Percentiles rank a stretch among this genome's conserved stretches.
Conservation (phyloP, 345 rosid genomes). For the Viola odorata region DNA sequence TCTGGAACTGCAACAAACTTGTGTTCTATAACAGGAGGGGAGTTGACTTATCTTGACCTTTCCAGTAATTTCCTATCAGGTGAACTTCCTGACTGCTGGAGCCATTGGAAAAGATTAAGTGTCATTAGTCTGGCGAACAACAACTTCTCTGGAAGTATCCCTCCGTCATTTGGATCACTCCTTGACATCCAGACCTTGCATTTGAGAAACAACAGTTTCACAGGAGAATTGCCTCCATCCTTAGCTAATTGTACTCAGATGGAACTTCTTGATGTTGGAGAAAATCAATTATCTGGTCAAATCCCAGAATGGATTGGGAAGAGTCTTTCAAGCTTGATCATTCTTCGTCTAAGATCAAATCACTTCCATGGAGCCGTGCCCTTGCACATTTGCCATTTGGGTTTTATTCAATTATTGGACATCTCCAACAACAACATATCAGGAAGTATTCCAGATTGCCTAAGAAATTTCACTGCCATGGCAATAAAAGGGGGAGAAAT, state of each 20-base stretch:
- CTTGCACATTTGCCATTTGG: conserved; percentile 8
- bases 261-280: neutral
- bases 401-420: conserved; percentile 16
- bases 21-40: neutral
- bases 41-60: conserved; percentile 1
- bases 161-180: neutral
- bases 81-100: conserved; percentile 14
- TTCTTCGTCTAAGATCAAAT: conserved; percentile 12
- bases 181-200: neutral
- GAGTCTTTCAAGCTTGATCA: neutral
- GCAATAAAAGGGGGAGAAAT: neutral
- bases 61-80: conserved; percentile 5
- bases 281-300: neutral
- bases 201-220: neutral
- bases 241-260: neutral
- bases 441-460: conserved; percentile 1
- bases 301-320: conserved; percentile 1
- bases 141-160: neutral
- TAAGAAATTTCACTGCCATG: conserved; percentile 18
- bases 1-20: conserved; percentile 1
- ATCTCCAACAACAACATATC: conserved; percentile 14
- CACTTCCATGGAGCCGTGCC: conserved; percentile 13
- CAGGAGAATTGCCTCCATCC: conserved; percentile 2
- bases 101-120: neutral
- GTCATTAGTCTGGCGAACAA: neutral